Evolutionary conservation across 441 rosid species (phyloP).

Genomic region (Pelargonium fulgidum): DNA sequence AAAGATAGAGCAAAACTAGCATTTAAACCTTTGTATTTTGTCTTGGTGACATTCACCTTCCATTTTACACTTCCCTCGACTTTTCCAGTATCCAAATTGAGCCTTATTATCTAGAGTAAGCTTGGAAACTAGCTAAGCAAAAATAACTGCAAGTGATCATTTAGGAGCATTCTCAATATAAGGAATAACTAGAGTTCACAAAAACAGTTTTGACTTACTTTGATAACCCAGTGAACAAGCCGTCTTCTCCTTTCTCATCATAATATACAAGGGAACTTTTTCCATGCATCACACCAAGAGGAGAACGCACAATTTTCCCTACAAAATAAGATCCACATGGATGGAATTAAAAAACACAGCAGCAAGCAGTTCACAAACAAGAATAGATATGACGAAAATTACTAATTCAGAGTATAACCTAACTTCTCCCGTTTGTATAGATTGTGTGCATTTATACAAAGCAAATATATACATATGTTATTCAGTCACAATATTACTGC

Average conservation of each 20-base stretch:
- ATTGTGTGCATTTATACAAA: neutral
- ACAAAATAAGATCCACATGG: conserved; percentile 18
- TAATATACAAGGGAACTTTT: conserved; percentile 77
- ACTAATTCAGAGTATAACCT: neutral
- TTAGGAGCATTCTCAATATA: neutral
- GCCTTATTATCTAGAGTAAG: neutral
- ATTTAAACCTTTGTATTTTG: no score
- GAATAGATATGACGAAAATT: neutral
- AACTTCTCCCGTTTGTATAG: neutral
- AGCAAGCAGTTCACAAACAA: neutral
- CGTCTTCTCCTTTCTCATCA: conserved; percentile 84
- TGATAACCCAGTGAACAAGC: conserved; percentile 65
- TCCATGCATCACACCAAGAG: conserved; percentile 92
- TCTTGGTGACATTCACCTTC: no score
- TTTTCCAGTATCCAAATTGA: no score
- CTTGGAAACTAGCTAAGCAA: neutral
- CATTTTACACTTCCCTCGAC: no score
- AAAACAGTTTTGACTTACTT: conserved; percentile 42
- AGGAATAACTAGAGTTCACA: neutral
- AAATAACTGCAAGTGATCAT: neutral
- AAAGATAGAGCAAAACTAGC: no score
- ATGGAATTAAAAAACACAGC: neutral
- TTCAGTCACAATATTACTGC: neutral
- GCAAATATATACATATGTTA: neutral
- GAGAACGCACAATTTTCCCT: conserved; percentile 91